Percentiles rank a stretch among this genome's conserved stretches.
Conservation (phyloP, 306 rosid species). For the Rosa persica region DNA sequence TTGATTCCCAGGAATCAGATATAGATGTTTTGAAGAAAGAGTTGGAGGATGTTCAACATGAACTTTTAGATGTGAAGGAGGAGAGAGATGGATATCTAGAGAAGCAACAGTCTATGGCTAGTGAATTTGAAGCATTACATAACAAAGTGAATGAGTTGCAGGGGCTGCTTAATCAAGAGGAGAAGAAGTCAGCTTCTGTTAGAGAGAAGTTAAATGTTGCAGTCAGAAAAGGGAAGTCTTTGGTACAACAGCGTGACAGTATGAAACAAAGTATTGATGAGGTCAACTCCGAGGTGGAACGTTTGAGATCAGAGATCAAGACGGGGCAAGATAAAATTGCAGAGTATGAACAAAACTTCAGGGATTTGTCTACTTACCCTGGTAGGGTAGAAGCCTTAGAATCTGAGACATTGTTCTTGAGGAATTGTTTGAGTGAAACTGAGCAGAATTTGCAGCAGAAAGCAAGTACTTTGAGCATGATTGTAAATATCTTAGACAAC, state of each 20-base stretch:
- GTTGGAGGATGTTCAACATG: constrained; percentile 64
- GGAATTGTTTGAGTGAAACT: constrained; percentile 58
- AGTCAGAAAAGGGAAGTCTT: constrained; percentile 89
- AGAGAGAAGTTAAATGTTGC: constrained; percentile 88
- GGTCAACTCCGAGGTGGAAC: constrained; percentile 56
- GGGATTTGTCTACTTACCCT: constrained; percentile 51
- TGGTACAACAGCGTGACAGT: constrained; percentile 86
- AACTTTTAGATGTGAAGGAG: constrained; percentile 57
- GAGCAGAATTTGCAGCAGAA: constrained; percentile 63
- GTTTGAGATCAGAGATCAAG: constrained; percentile 60
- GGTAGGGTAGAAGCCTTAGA: constrained; percentile 67
- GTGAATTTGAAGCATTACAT: constrained; percentile 57
- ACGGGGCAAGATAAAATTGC: constrained; percentile 46
- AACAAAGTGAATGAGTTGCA: constrained; percentile 70
- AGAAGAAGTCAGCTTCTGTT: constrained; percentile 81
- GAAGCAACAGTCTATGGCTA: constrained; percentile 52
- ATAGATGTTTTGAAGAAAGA: constrained; percentile 56
- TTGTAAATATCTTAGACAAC: constrained; percentile 50
- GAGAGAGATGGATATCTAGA: constrained; percentile 62
- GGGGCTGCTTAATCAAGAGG: constrained; percentile 76
- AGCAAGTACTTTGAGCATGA: constrained; percentile 49
- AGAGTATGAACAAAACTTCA: constrained; percentile 61
- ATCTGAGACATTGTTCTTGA: constrained; percentile 59
- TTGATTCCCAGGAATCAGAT: constrained; percentile 40
- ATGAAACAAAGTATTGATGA: constrained; percentile 73